These are phyloP conservation scores for Sarocladium brachiariae DNA, from an alignment of 2,329 filamentous ascomycete genomes.

Conservation along the genomic window DNA sequence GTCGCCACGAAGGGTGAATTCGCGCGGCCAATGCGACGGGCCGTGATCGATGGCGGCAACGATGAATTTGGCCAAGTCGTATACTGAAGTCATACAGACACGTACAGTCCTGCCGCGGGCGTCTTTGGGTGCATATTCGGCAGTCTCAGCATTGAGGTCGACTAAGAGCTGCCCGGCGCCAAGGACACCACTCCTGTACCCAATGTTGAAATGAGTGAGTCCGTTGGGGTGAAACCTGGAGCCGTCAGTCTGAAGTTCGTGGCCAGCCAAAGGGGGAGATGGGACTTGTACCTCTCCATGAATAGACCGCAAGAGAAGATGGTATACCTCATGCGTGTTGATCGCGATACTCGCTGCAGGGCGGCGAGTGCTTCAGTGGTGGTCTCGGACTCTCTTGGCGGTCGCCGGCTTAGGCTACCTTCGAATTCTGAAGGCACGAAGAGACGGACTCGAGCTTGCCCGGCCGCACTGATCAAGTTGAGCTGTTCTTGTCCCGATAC, in stretches of 20 bases:
- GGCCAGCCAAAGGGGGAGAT: neutral
- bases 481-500: conserved; percentile 60
- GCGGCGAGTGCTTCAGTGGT: neutral
- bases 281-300: conserved; percentile 49
- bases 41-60: conserved; percentile 61
- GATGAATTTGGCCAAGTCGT: conserved; percentile 65
- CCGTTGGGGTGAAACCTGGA: conserved; percentile 56
- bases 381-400: conserved; percentile 19
- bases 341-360: conserved; percentile 44
- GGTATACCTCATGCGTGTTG: conserved; percentile 56
- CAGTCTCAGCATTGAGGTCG: conserved; percentile 49
- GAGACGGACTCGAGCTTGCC: conserved; percentile 54
- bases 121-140: conserved; percentile 54
- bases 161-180: conserved; percentile 60
- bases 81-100: conserved; percentile 61
- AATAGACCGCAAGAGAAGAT: conserved; percentile 69
- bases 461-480: conserved; percentile 65
- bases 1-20: conserved; percentile 65
- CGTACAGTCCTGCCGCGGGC: conserved; percentile 40
- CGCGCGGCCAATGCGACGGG: conserved; percentile 54
- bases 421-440: conserved; percentile 75
- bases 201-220: conserved; percentile 50
- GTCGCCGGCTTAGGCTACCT: conserved; percentile 50
- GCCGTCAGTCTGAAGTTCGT: neutral
- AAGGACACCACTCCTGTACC: conserved; percentile 44